Evolutionary conservation across 1,284 basidiomycete genomes (phyloP).

Genomic region (Papiliotrema nemorosa): DNA sequence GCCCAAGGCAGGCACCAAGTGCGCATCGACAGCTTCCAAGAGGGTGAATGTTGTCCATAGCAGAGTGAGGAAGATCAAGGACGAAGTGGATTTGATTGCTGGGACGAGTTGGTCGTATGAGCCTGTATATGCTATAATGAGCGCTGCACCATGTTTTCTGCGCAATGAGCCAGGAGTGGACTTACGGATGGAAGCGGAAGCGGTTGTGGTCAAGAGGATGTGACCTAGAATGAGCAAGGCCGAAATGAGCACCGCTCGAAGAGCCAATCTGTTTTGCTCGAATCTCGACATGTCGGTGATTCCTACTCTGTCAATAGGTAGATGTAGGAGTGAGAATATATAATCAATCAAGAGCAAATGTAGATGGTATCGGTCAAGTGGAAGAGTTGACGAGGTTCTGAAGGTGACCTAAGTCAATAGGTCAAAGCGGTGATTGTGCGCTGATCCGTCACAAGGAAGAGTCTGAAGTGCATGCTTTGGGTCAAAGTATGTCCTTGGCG

Average conservation of each 20-base stretch:
- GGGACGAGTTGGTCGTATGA: not conserved
- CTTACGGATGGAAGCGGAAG: conserved; percentile 18
- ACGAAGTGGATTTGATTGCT: conserved; percentile 14
- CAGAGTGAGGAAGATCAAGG: conserved; percentile 23
- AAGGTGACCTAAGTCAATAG: too few species aligned
- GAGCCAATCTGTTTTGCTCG: conserved; percentile 9
- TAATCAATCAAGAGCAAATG: not conserved
- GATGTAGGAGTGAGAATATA: not conserved
- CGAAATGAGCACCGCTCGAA: conserved; percentile 15
- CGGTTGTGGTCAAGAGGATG: conserved; percentile 14
- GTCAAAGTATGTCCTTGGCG: too few species aligned
- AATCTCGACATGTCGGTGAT: conserved; percentile 9
- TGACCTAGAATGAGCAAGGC: conserved; percentile 20
- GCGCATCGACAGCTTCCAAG: conserved; percentile 18
- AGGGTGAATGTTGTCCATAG: conserved; percentile 27
- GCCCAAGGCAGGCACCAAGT: not conserved
- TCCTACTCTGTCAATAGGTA: too few species aligned
- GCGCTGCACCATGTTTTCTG: too few species aligned
- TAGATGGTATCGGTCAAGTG: not conserved
- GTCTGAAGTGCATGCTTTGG: too few species aligned
- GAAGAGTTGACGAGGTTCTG: too few species aligned
- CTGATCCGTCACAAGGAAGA: too few species aligned
- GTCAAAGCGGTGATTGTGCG: too few species aligned
- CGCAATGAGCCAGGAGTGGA: not conserved
- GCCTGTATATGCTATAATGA: not conserved